Conservation (phyloP, 768 basidiomycete genomes). For the Goffeauzyma gilvescens region DNA sequence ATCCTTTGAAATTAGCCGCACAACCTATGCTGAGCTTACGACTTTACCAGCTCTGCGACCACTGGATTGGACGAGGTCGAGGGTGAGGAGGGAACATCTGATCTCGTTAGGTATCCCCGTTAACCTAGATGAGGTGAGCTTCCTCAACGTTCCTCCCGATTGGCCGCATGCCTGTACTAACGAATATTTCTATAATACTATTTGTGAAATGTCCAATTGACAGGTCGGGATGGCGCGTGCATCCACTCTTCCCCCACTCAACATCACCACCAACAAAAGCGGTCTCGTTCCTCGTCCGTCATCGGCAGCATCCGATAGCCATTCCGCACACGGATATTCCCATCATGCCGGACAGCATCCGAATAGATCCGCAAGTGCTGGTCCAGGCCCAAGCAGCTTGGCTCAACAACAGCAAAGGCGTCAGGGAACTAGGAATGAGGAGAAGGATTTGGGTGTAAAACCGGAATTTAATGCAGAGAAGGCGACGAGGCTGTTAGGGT, state of each 20-base stretch:
- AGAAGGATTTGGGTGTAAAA: conserved; percentile 46
- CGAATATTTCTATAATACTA: conserved; percentile 35
- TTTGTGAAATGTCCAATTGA: not conserved
- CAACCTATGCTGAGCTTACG: conserved; percentile 51
- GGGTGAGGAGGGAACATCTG: conserved; percentile 73
- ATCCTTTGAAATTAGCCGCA: conserved; percentile 41
- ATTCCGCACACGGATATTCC: too few relatives aligned
- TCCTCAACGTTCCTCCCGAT: not conserved
- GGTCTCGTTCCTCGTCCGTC: conserved; percentile 18
- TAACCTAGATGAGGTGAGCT: conserved; percentile 67
- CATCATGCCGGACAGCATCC: too few relatives aligned
- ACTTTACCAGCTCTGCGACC: conserved; percentile 57
- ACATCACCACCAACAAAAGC: conserved; percentile 51
- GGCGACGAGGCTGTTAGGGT: conserved; percentile 47
- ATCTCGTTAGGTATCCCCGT: conserved; percentile 84
- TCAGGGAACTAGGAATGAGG: conserved; percentile 28
- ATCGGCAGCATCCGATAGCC: conserved; percentile 7
- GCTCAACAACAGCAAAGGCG: conserved; percentile 30
- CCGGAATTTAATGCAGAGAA: conserved; percentile 52
- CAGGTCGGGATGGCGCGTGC: conserved; percentile 20
- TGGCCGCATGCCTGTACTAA: conserved; percentile 38
- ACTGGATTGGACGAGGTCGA: conserved; percentile 86
- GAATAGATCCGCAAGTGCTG: conserved; percentile 6
- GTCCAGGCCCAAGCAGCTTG: conserved; percentile 6
- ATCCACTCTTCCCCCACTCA: conserved; percentile 47